Conservation (phyloP, 805 yeast genomes). For the Lachancea fermentati region DNA sequence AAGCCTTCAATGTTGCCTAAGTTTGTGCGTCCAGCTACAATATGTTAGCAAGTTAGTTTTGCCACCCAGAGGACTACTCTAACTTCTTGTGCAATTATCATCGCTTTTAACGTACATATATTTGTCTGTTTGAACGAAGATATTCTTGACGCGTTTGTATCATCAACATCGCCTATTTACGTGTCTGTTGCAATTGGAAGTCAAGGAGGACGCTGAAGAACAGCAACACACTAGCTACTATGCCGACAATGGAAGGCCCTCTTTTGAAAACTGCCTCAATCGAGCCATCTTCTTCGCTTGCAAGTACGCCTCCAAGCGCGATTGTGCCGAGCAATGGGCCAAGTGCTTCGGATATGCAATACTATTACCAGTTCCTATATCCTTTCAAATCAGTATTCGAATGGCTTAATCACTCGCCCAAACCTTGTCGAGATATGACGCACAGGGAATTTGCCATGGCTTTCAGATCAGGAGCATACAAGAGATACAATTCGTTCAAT, state of each 20-base stretch:
- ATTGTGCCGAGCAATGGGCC: conserved; percentile 16
- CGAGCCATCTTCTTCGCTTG: background rate
- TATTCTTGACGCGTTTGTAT: background rate
- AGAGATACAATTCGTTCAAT: conserved; percentile 76
- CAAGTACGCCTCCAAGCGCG: background rate
- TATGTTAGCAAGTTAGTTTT: no score
- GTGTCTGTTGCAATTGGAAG: background rate
- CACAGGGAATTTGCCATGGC: conserved; percentile 94
- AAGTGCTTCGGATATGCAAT: conserved; percentile 56
- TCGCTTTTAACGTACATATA: no score
- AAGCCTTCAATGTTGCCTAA: background rate
- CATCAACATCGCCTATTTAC: background rate
- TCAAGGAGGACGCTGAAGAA: background rate
- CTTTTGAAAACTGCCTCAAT: background rate
- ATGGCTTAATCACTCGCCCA: conserved; percentile 86
- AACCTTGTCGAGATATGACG: conserved; percentile 68
- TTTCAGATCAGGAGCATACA: conserved; percentile 78
- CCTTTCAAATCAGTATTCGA: conserved; percentile 78
- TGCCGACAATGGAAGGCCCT: background rate
- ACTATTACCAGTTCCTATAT: conserved; percentile 61
- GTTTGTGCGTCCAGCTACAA: no score
- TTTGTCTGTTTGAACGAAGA: no score
- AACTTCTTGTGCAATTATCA: no score
- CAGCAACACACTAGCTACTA: background rate
- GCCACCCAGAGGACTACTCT: background rate